phyloP scores from a whole-genome alignment of 2,329 filamentous ascomycete species.

The Colletotrichum chrysophilum region DNA sequence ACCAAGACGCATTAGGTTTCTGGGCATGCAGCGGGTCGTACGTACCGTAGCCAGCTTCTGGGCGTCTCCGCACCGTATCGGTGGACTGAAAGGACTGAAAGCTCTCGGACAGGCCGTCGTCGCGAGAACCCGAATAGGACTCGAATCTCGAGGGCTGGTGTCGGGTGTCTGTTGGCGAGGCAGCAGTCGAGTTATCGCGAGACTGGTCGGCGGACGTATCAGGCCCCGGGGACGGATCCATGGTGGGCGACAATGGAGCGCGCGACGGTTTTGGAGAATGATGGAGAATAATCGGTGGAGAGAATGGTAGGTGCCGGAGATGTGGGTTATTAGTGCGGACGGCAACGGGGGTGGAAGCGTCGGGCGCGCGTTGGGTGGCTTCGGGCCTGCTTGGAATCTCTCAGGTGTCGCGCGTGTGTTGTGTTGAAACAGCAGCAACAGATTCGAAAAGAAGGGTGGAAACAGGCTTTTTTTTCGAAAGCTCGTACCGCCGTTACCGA shows the following conservation, averaged over 20 bases:
- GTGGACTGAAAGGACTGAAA: constrained; percentile 64
- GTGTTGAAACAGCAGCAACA: neutral
- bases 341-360: neutral
- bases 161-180: constrained; percentile 58
- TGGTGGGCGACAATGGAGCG: constrained; percentile 30
- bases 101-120: constrained; percentile 56
- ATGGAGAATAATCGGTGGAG: constrained; percentile 12
- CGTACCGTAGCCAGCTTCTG: constrained; percentile 63
- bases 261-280: neutral
- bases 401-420: neutral
- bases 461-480: neutral
- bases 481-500: neutral
- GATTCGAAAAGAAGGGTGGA: neutral
- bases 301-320: constrained; percentile 12
- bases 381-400: constrained; percentile 1
- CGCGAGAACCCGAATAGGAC: constrained; percentile 36
- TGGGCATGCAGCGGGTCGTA: constrained; percentile 24
- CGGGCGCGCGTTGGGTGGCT: constrained; percentile 1
- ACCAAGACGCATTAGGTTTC: constrained; percentile 12
- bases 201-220: constrained; percentile 40
- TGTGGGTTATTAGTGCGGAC: constrained; percentile 13
- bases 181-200: constrained; percentile 39
- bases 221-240: constrained; percentile 47
- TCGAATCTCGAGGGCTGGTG: constrained; percentile 41
- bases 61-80: constrained; percentile 64